phyloP scores from a whole-genome alignment of 257 asterid species.

The Echites panduratus region DNA sequence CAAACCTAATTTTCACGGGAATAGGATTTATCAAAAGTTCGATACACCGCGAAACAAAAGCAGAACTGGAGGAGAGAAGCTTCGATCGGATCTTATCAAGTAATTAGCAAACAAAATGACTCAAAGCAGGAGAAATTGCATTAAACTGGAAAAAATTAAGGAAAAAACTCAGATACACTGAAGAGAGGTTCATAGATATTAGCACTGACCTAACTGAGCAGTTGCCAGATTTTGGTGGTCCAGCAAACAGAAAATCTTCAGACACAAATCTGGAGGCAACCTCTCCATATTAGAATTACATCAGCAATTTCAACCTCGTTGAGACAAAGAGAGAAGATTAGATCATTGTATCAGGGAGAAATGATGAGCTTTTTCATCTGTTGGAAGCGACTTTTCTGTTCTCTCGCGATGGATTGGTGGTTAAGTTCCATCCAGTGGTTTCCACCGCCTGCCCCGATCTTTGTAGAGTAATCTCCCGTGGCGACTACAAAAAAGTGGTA shows the following conservation, averaged over 20 bases:
- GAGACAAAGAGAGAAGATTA: neutral
- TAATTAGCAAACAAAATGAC: slow-evolving; percentile 12
- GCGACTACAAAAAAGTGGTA: neutral
- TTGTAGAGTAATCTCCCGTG: neutral
- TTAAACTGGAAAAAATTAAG: neutral
- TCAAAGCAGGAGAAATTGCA: slow-evolving; percentile 4
- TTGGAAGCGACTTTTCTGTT: neutral
- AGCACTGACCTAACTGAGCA: slow-evolving; percentile 58
- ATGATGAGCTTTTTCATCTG: neutral
- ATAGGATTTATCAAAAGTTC: neutral
- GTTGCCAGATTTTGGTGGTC: slow-evolving; percentile 84
- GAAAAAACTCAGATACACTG: slow-evolving; percentile 1
- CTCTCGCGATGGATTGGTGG: too few relatives aligned
- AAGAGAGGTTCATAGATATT: neutral
- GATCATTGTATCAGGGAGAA: neutral
- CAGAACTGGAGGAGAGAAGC: slow-evolving; percentile 1
- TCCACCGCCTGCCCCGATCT: too few relatives aligned
- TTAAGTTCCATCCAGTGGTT: neutral
- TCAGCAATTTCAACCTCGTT: neutral
- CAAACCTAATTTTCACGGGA: neutral
- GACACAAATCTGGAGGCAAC: slow-evolving; percentile 61
- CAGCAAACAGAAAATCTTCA: slow-evolving; percentile 47
- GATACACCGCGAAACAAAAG: neutral
- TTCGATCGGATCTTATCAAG: slow-evolving; percentile 24
- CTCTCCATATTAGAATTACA: slow-evolving; percentile 40